Conservation (phyloP, 768 basidiomycete genomes). For the Phylloporus sp. region DNA sequence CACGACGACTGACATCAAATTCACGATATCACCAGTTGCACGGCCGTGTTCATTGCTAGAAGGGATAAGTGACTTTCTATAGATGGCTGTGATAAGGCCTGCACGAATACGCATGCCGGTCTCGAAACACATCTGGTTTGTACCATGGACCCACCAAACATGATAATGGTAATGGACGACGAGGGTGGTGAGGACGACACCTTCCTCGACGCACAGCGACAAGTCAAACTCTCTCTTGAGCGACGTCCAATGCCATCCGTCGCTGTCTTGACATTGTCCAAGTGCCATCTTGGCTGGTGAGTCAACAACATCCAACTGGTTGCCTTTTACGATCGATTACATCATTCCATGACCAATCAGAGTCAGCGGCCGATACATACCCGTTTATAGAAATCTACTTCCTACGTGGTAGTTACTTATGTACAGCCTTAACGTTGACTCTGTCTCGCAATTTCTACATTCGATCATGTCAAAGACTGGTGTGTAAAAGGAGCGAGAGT, state of each 20-base stretch:
- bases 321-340: not conserved
- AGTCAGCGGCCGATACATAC: not conserved
- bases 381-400: too few species aligned
- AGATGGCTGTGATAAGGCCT: conserved; percentile 82
- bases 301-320: too few species aligned
- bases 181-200: conserved; percentile 53
- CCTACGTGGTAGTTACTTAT: too few species aligned
- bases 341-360: not conserved
- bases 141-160: conserved; percentile 74
- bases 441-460: too few species aligned
- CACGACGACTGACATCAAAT: conserved; percentile 87
- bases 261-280: not conserved
- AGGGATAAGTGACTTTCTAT: conserved; percentile 80
- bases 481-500: too few species aligned
- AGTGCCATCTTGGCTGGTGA: not conserved
- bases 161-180: conserved; percentile 63
- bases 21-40: conserved; percentile 89
- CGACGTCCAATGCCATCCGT: not conserved
- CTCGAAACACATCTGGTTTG: conserved; percentile 83
- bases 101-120: conserved; percentile 94
- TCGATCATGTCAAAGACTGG: too few species aligned
- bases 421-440: too few species aligned
- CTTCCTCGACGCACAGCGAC: conserved; percentile 43
- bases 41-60: conserved; percentile 82
- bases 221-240: not conserved